Conservation (phyloP, 805 yeast species). For the Lachancea thermotolerans region DNA sequence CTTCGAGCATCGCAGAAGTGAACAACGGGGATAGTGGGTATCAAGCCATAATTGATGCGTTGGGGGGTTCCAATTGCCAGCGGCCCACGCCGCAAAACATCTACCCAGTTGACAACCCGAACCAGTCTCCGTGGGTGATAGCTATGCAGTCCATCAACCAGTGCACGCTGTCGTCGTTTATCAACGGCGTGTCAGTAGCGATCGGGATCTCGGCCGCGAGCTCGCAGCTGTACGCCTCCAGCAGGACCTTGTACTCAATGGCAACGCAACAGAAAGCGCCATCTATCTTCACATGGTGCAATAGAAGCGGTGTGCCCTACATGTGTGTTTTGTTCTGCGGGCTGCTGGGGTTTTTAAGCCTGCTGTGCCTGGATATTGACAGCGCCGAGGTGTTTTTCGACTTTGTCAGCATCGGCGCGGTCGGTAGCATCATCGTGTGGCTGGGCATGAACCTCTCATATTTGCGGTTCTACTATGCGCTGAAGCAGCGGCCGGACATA, state of each 20-base stretch:
- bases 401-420: conserved; percentile 56
- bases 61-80: conserved; percentile 11
- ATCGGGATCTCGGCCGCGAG: conserved; percentile 51
- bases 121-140: conserved; percentile 54
- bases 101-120: conserved; percentile 31
- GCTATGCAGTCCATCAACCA: conserved; percentile 48
- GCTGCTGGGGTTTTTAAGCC: conserved; percentile 51
- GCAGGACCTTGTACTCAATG: conserved; percentile 49
- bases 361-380: conserved; percentile 46
- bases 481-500: conserved; percentile 54
- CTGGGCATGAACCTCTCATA: conserved; percentile 58
- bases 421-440: conserved; percentile 75
- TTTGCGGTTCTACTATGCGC: conserved; percentile 53
- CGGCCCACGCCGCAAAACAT: neutral
- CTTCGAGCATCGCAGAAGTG: conserved; percentile 7
- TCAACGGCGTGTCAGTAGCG: conserved; percentile 45
- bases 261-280: conserved; percentile 56
- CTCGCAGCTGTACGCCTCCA: conserved; percentile 49
- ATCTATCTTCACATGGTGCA: conserved; percentile 48
- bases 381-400: conserved; percentile 59
- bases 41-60: conserved; percentile 3
- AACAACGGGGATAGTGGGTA: conserved; percentile 2
- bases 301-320: conserved; percentile 64
- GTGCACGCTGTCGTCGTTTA: conserved; percentile 41
- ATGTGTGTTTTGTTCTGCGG: conserved; percentile 58